Percentiles rank a stretch among this genome's conserved stretches.
Evolutionary conservation across 495 filamentous ascomycete species (phyloP).

Genomic region (Sporormia fimetaria): DNA sequence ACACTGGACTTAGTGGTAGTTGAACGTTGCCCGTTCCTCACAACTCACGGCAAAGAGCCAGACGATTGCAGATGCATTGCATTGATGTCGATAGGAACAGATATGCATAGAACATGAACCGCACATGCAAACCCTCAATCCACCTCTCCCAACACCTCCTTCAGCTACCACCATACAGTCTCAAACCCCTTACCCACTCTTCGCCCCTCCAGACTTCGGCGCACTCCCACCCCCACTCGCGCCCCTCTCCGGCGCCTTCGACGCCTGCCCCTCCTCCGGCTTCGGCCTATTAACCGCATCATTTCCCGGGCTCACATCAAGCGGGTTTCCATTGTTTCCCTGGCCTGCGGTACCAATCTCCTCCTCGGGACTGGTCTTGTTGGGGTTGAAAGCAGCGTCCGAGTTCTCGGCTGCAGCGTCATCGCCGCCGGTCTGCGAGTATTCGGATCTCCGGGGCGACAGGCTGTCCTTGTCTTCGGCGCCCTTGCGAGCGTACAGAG

Average conservation of each 20-base stretch:
- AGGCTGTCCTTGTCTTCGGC: slow-evolving; percentile 44
- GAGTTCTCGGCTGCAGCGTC: slow-evolving; percentile 37
- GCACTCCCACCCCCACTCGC: slow-evolving; percentile 40
- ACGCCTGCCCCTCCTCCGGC: slow-evolving; percentile 39
- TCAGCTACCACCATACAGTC: no score
- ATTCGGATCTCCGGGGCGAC: slow-evolving; percentile 45
- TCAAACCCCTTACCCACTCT: slow-evolving; percentile 22
- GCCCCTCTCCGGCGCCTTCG: slow-evolving; percentile 31
- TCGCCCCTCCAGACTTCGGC: slow-evolving; percentile 34
- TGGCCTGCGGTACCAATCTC: slow-evolving; percentile 36
- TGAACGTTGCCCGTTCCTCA: no score
- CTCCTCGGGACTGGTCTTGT: slow-evolving; percentile 45
- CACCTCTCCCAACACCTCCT: no score
- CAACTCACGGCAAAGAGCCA: no score
- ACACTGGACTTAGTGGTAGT: no score
- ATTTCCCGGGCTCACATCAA: slow-evolving; percentile 52
- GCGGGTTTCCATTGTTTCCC: slow-evolving; percentile 30
- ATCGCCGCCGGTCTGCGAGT: slow-evolving; percentile 48
- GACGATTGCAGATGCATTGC: no score
- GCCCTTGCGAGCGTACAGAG: slow-evolving; percentile 30
- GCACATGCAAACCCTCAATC: no score
- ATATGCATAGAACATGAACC: no score
- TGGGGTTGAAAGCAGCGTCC: slow-evolving; percentile 48
- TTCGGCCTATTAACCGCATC: slow-evolving; percentile 44
- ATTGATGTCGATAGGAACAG: no score